Evolutionary conservation across 2,329 filamentous ascomycete genomes (phyloP).

Genomic region (Coniochaeta sp.): DNA sequence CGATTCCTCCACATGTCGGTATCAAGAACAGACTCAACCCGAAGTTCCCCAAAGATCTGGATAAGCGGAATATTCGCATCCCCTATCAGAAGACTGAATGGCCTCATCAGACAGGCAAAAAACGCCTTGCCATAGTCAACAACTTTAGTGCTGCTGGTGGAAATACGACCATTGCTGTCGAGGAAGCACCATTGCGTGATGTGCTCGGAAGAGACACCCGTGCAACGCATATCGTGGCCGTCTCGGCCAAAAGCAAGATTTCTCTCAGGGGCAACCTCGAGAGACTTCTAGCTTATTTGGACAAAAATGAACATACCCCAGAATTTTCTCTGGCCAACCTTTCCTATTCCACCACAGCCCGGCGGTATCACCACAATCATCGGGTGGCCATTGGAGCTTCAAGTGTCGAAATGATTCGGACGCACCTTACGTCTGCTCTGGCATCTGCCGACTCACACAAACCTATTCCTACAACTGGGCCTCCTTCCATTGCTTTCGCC

Average conservation of each 20-base stretch:
- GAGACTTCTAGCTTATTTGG: constrained; percentile 32
- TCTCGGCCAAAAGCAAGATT: constrained; percentile 34
- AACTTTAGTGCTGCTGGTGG: constrained; percentile 51
- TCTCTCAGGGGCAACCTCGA: constrained; percentile 36
- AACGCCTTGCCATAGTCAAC: constrained; percentile 31
- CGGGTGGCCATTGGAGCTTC: constrained; percentile 19
- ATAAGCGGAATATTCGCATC: constrained; percentile 24
- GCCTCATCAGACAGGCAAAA: constrained; percentile 1
- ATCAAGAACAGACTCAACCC: constrained; percentile 31
- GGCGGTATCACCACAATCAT: constrained; percentile 25
- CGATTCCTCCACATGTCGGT: constrained; percentile 42
- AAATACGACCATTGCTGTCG: constrained; percentile 44
- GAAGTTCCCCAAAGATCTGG: constrained; percentile 24
- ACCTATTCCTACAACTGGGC: constrained; percentile 12
- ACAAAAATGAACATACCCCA: constrained; percentile 20
- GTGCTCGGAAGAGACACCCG: constrained; percentile 27
- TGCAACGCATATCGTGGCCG: constrained; percentile 30
- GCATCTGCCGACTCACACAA: constrained; percentile 10
- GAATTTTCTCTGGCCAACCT: constrained; percentile 31
- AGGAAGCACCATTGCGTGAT: constrained; percentile 30
- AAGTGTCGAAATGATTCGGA: constrained; percentile 13
- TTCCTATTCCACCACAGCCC: constrained; percentile 47
- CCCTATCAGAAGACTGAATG: constrained; percentile 18
- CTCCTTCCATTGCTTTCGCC: constrained; percentile 25
- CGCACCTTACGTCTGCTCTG: constrained; percentile 10